Evolutionary conservation across 225 moss, liverwort and hornwort genomes (phyloP).

Genomic region (Bryum argenteum): DNA sequence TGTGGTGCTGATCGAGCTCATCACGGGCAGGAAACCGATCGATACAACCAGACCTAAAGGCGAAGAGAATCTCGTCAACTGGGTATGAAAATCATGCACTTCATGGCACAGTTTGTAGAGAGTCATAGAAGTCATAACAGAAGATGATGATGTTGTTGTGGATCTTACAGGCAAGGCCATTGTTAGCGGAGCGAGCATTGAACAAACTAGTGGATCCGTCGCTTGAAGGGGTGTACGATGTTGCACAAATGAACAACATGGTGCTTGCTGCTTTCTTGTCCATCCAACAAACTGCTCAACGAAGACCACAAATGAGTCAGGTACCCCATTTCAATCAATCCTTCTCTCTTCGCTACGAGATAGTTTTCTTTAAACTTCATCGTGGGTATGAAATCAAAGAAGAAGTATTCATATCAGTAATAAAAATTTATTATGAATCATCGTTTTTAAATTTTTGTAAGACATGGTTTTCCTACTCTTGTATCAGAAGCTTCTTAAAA

Average conservation of each 20-base stretch:
- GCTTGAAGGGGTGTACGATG: slow-evolving; percentile 48
- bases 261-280: slow-evolving; percentile 49
- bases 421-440: too few species aligned
- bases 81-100: too few species aligned
- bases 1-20: slow-evolving; percentile 67
- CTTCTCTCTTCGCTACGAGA: background rate
- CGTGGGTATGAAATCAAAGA: too few species aligned
- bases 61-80: slow-evolving; percentile 66
- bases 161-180: slow-evolving; percentile 56
- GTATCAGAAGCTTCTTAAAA: background rate
- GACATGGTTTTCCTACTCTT: too few species aligned
- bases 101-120: too few species aligned
- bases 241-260: slow-evolving; percentile 45
- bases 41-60: slow-evolving; percentile 56
- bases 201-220: slow-evolving; percentile 52
- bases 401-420: too few species aligned
- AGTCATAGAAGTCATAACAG: too few species aligned
- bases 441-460: too few species aligned
- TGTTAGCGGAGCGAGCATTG: slow-evolving; percentile 44
- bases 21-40: slow-evolving; percentile 61
- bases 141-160: too few species aligned
- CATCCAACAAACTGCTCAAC: slow-evolving; percentile 54
- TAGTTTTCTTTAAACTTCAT: background rate
- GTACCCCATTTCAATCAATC: slow-evolving; percentile 28
- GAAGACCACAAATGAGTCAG: slow-evolving; percentile 53